Evolutionary conservation across 2,329 filamentous ascomycete species (phyloP).

Genomic region (Magnaporthiopsis rhizophila): DNA sequence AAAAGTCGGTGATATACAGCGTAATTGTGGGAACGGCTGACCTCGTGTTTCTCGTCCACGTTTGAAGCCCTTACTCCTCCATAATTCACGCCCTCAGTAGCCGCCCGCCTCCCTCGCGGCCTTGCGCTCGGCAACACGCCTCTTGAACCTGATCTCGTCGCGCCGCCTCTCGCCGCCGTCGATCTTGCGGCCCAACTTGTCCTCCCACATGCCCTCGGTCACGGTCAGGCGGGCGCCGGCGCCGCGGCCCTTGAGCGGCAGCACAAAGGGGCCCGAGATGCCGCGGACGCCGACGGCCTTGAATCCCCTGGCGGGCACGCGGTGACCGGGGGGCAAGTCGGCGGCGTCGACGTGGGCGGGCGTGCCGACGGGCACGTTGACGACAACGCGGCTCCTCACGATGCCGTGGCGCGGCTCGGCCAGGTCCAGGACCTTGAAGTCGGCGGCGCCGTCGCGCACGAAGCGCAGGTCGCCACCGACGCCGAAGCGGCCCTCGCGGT

Average conservation of each 20-base stretch:
- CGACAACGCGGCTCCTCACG: conserved; percentile 34
- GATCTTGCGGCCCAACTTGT: conserved; percentile 79
- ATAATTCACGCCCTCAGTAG: not conserved
- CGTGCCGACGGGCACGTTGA: conserved; percentile 43
- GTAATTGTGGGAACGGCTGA: not conserved
- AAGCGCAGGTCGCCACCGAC: conserved; percentile 74
- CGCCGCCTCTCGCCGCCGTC: conserved; percentile 91
- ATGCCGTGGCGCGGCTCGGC: conserved; percentile 14
- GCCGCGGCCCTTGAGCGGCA: conserved; percentile 54
- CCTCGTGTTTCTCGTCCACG: too few relatives aligned
- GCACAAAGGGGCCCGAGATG: conserved; percentile 68
- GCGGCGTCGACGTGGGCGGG: conserved; percentile 24
- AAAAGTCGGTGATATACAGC: not conserved
- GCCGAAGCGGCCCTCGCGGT: conserved; percentile 68
- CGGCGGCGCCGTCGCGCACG: conserved; percentile 50
- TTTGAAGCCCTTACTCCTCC: too few relatives aligned
- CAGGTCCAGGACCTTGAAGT: conserved; percentile 40
- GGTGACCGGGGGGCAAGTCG: conserved; percentile 33
- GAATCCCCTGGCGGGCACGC: conserved; percentile 46
- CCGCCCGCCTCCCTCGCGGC: conserved; percentile 39
- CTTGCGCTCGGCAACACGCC: conserved; percentile 68
- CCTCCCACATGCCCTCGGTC: conserved; percentile 89
- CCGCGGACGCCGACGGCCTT: conserved; percentile 58
- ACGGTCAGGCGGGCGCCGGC: conserved; percentile 59
- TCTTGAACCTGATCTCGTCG: conserved; percentile 82